Base-by-base conservation (phyloP, 257 asterid species). In the Solanum medicagineum region DNA sequence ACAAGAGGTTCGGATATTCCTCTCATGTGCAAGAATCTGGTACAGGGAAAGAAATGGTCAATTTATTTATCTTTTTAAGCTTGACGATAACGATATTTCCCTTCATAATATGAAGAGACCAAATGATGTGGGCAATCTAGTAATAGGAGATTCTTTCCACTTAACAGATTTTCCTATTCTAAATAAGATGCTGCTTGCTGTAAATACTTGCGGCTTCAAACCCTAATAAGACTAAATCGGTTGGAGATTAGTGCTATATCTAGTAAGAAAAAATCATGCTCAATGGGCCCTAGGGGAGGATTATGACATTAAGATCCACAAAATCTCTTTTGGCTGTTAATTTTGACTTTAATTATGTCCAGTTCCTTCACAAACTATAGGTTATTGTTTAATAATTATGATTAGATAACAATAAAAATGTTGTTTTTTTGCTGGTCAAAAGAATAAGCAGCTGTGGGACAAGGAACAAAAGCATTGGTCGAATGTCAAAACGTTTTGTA, bases 81-180 rank as follows among this genome's bases (percentile, higher is more conserved):
- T 81, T 81, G 85, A 87, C 85, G 85, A 80, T 65, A 80, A 80
- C 84, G 60, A 53, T 86, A 55, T 90, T 90, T 84, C 86, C 86
- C 51, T 77, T 77, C 89, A 85, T 84, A 80, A 70, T 86, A 83
- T 73, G 85, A 54, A 70, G 82, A 88, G 89, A 89, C 92, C 91
- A 92, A 89, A 83, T 85, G 86, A 80, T 90, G 92, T 89, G 93
- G 93, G 54, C 81, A 87, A 91, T 87, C 90, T 89, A 86, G 68
- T 85, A 42, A 44, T 40, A 55, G 59, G 63, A 88, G 90, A 92
- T 88, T 88, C 85, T 86, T 89, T 84, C 90, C 90, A 87, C 88
- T 32, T 70, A 70, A 44, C 81, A 69, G 73, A 80, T 71, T 66
- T 83, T 59, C 80, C 85, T 68, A 83, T 57, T 84, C 86, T 81